Percentiles rank a stretch among this genome's conserved stretches.
phyloP scores from a whole-genome alignment of 2,329 filamentous ascomycete species.

The Aotearoamyces nothofagi region DNA sequence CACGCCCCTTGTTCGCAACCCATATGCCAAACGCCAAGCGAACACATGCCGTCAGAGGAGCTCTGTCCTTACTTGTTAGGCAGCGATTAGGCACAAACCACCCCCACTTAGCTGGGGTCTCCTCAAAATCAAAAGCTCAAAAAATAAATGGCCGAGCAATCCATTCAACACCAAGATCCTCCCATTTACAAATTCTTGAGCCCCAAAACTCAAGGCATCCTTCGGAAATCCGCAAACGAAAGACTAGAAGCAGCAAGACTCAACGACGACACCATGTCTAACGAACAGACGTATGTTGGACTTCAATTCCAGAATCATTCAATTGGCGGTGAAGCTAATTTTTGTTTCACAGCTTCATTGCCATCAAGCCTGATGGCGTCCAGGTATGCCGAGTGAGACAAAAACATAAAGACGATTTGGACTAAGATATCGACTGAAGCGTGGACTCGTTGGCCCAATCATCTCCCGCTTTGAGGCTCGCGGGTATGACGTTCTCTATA shows the following conservation, averaged over 20 bases:
- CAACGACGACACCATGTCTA: conserved; percentile 45
- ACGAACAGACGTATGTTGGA: conserved; percentile 68
- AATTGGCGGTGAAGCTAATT: conserved; percentile 17
- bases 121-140: too few species aligned
- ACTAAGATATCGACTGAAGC: conserved; percentile 37
- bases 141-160: too few species aligned
- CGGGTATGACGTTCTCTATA: conserved; percentile 63
- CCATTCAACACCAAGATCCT: conserved; percentile 20
- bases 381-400: conserved; percentile 50
- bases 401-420: conserved; percentile 1
- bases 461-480: conserved; percentile 96
- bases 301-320: background rate
- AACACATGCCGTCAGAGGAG: too few species aligned
- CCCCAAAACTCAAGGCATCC: conserved; percentile 28
- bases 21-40: too few species aligned
- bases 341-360: conserved; percentile 70
- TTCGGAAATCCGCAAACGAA: conserved; percentile 21
- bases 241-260: conserved; percentile 17
- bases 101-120: too few species aligned
- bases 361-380: conserved; percentile 99
- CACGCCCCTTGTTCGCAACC: too few species aligned
- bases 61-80: too few species aligned
- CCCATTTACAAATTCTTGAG: conserved; percentile 29
- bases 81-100: too few species aligned
- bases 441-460: conserved; percentile 95